Evolutionary conservation across 495 filamentous ascomycete species (phyloP), one percentile per base, ranked within the genome.

Genomic region (Aspergillus sparsus): DNA sequence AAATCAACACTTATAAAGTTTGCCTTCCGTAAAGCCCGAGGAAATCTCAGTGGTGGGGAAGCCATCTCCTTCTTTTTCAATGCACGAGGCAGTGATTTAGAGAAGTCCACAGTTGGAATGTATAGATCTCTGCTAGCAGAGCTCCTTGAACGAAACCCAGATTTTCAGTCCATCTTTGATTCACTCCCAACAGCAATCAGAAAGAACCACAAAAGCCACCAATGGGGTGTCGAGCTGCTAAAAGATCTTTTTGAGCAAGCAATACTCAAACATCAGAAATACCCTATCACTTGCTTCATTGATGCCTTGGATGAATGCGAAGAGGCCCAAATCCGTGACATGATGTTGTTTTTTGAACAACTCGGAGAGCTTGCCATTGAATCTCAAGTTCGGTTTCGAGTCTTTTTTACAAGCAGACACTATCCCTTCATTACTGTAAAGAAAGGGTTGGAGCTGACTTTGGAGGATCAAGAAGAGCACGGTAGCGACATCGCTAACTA

Each of bases 1-100:
- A 85, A 85, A 62, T 85, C 82, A 10, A 78, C 75, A 5, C 57
- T 80, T 6, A 82, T 83, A 75, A 83, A 82, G 41, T 75, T 74
- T 54, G 63, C 68, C 0, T 74, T 52, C 34, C 49, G 16, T 11
- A 32, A 34, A 13, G 49, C 49, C 3, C 27, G 33, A 7, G 11
- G 11, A 52, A 12, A 42, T 8, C 12, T 1, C 49, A 34, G 35
- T 27, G 49, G 15, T 42, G 39, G 15, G 6, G 15, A 13, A 5
- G 15, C 15, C 6, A 41, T 41, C 10, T 41, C 37, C 3, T 41
- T 41, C n/a, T 41, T 41, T n/a, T 41, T 41, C 37, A 41, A 41
- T n/a, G 37, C 37, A 7, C 10, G 37, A 41, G 37, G 37, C 7
- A n/a, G n/a, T 7, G 3, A 3, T 3, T n/a, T 41, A 11, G 37